A percentile compares a stretch with the other conserved stretches of the same genome.
Conservation (phyloP, 495 filamentous ascomycete genomes). For the Neurospora sp. region DNA sequence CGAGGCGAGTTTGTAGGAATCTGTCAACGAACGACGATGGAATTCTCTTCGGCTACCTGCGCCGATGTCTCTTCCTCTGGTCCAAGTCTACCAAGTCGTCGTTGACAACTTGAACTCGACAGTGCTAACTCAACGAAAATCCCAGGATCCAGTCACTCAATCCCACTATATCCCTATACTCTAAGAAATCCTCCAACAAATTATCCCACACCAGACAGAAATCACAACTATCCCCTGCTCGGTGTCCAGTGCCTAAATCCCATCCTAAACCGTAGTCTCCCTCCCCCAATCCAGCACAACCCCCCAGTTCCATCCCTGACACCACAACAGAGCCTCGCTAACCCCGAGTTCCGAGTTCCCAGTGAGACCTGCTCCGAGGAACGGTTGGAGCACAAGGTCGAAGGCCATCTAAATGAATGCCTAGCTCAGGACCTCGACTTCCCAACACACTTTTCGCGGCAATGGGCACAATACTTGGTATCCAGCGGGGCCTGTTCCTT, state of each 20-base stretch:
- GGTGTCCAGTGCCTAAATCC: neutral
- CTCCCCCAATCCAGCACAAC: neutral
- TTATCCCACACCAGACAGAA: neutral
- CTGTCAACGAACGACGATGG: neutral
- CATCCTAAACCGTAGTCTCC: neutral
- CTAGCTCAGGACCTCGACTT: too few species aligned
- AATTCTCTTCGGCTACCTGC: neutral
- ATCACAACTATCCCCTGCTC: neutral
- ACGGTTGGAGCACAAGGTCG: neutral
- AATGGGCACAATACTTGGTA: neutral
- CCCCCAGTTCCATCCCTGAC: neutral
- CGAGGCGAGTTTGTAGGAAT: neutral
- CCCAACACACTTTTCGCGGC: neutral
- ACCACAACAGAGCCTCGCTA: neutral
- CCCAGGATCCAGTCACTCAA: neutral
- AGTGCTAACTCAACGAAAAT: too few species aligned
- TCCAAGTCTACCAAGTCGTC: neutral
- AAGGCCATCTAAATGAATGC: too few species aligned
- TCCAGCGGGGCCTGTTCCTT: neutral
- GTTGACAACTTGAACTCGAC: neutral
- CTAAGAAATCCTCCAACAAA: neutral
- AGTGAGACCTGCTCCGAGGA: neutral
- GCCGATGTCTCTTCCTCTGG: neutral
- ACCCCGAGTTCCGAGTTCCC: neutral
- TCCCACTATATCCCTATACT: neutral